Evolutionary conservation across 768 basidiomycete species (phyloP).

Genomic region (Russula emetica): DNA sequence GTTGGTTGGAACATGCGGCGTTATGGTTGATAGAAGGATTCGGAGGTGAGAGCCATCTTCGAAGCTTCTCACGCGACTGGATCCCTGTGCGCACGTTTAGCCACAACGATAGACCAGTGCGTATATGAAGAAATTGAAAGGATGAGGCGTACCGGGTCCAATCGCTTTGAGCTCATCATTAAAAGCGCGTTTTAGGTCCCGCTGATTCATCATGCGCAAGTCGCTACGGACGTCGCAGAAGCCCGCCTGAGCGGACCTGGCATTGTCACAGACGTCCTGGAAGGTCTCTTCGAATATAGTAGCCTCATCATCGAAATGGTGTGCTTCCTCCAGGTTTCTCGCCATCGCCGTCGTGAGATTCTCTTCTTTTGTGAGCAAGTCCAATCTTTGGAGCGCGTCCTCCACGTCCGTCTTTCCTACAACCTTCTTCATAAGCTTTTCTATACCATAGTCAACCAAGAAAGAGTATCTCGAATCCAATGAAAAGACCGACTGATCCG

Average conservation of each 20-base stretch:
- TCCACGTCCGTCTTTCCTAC: not conserved
- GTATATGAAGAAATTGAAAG: too few relatives aligned
- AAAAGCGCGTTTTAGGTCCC: not conserved
- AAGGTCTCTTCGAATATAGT: not conserved
- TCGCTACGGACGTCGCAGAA: too few relatives aligned
- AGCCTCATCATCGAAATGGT: not conserved
- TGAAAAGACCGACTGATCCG: not conserved
- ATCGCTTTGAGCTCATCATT: too few relatives aligned
- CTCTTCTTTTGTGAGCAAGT: not conserved
- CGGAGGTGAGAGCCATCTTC: not conserved
- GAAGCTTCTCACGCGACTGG: not conserved
- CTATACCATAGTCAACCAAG: not conserved
- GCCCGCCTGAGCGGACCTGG: too few relatives aligned
- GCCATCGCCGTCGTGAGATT: too few relatives aligned
- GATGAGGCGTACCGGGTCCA: too few relatives aligned
- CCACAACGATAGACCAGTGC: too few relatives aligned
- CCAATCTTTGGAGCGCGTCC: not conserved
- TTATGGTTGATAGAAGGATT: not conserved
- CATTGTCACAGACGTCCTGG: not conserved
- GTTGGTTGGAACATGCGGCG: not conserved
- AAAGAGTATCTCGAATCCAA: not conserved
- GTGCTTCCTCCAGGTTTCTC: not conserved
- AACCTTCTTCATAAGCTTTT: not conserved
- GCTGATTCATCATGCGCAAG: not conserved
- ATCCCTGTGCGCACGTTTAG: not conserved